Base-by-base conservation (phyloP, 2,329 filamentous ascomycete species). In the Penicillium concentricum region DNA sequence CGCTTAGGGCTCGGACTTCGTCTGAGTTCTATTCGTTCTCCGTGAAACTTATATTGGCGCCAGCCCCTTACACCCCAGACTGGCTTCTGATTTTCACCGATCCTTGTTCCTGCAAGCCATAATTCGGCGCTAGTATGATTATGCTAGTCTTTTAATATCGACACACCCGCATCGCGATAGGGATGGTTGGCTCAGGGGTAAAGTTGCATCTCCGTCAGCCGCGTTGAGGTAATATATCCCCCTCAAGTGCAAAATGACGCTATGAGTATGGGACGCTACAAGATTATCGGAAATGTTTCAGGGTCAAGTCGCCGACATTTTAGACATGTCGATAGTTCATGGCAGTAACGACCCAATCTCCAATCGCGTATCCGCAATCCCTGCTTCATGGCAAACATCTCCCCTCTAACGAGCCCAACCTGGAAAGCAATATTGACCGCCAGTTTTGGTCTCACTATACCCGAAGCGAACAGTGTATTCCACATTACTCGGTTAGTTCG, bases 11-110 rank as follows among this genome's bases (percentile, higher is more conserved):
- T 51, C 18, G 24, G 7, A 35, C 28, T 49, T 43, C 7, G 28
- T n/a, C 5, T 10, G 30, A 6, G 30, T 43, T 18, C 18, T 28
- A 56, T 56, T 56, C 47, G 47, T 44, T 46, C 39, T 50, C 37
- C 16, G 16, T 50, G 46, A 43, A 39, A 39, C 18, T 44, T 20
- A 39, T 55, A 37, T 56, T 51, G 41, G 47, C 53, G 48, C 53
- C 41, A 4, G 41, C 53, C 53, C 47, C 18, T 28, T 37, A 4
- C 15, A 13, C 5, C 22, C 12, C 44, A 5, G 20, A 10, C 24
- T 10, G 20, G 6, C 15, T 37, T 13, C 12, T n/a, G 10, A 20
- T 16, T n/a, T 10, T 13, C 20, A 22, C 32, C 4, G 18, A n/a
- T 10, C 18, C n/a, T 7, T 30, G 24, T 34, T 32, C 48, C 18